Conservation (phyloP, 257 asterid species). For the Lycium ferocissimum region DNA sequence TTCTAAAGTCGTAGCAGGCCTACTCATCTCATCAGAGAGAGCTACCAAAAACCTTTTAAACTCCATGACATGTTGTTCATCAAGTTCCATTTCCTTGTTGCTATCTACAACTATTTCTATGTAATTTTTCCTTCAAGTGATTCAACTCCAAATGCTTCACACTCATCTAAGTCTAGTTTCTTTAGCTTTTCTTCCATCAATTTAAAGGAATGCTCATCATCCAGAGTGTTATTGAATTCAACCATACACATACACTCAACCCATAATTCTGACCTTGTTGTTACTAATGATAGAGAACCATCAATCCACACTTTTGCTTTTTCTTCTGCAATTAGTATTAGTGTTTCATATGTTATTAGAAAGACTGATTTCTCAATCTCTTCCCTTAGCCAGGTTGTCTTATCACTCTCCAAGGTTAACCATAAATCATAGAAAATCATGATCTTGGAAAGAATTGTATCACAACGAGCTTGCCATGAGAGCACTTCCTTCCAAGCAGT, state of each 20-base stretch:
- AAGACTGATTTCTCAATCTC: not conserved
- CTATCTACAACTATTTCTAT: not conserved
- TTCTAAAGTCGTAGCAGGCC: no score
- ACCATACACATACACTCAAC: not conserved
- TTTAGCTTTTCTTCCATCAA: not conserved
- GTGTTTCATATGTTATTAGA: not conserved
- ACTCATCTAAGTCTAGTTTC: not conserved
- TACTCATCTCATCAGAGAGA: no score
- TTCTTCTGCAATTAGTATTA: not conserved
- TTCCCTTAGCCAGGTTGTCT: not conserved
- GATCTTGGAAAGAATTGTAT: not conserved
- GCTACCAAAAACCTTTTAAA: no score
- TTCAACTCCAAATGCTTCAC: not conserved
- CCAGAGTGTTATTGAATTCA: not conserved
- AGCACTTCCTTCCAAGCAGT: not conserved
- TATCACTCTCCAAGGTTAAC: not conserved
- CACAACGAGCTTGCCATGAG: not conserved
- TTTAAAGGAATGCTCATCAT: not conserved
- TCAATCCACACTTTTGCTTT: constrained; percentile 9
- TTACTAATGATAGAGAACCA: not conserved
- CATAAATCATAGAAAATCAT: not conserved
- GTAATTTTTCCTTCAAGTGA: not conserved
- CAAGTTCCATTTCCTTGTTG: no score
- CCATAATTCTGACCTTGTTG: no score
- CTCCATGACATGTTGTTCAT: no score